Evolutionary conservation across 2,329 filamentous ascomycete genomes (phyloP).

Genomic region (Colletotrichum plurivorum): DNA sequence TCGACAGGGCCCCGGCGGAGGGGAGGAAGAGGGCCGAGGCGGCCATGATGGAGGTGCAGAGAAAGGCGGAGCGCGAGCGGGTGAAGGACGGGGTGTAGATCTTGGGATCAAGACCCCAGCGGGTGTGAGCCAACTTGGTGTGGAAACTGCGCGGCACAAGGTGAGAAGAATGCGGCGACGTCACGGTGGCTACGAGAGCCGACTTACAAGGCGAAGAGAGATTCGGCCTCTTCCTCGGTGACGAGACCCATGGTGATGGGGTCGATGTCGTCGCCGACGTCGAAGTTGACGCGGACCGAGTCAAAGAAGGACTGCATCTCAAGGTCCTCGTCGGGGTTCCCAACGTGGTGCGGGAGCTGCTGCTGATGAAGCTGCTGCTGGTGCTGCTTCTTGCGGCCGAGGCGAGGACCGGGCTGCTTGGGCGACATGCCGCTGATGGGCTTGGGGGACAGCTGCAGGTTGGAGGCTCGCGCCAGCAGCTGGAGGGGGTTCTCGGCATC

Average conservation of each 20-base stretch:
- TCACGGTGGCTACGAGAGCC: not conserved
- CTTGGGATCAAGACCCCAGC: constrained; percentile 80
- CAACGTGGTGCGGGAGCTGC: constrained; percentile 35
- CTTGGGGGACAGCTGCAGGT: constrained; percentile 70
- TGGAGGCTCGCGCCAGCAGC: constrained; percentile 79
- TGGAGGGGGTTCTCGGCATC: constrained; percentile 84
- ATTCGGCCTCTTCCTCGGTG: constrained; percentile 74
- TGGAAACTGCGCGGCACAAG: constrained; percentile 68
- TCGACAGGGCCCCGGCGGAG: constrained; percentile 74
- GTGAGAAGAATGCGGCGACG: constrained; percentile 24
- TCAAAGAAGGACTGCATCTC: constrained; percentile 77
- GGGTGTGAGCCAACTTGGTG: constrained; percentile 77
- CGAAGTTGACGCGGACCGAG: constrained; percentile 73
- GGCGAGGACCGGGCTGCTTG: constrained; percentile 34
- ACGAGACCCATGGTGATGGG: constrained; percentile 80
- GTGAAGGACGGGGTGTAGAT: constrained; percentile 77
- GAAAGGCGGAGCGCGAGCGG: constrained; percentile 76
- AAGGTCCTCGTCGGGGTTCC: constrained; percentile 51
- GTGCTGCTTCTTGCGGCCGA: constrained; percentile 40
- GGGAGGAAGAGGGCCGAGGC: constrained; percentile 78
- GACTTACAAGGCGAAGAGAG: constrained; percentile 75
- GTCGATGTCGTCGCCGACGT: constrained; percentile 75
- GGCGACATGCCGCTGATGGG: constrained; percentile 44
- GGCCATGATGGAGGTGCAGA: constrained; percentile 80
- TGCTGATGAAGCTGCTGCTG: constrained; percentile 36